Evolutionary conservation across 306 rosid species (phyloP).

Genomic region (Prunus mira): DNA sequence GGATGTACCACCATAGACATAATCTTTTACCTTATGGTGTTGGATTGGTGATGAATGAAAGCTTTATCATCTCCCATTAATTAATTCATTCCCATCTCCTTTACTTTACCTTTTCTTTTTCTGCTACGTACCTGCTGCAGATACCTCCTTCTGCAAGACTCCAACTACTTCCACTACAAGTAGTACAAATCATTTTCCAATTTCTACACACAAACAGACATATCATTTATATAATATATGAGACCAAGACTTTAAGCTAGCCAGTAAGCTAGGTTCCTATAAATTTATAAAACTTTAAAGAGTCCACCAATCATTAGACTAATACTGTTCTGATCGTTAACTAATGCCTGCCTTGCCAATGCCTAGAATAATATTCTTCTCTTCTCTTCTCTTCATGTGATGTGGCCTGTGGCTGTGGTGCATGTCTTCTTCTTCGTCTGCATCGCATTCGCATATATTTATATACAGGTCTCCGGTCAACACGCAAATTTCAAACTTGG

Average conservation of each 20-base stretch:
- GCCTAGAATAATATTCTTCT: not conserved
- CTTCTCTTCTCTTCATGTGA: too few species aligned
- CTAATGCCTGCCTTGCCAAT: not conserved
- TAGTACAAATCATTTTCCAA: not conserved
- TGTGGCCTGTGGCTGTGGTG: slow-evolving; percentile 1
- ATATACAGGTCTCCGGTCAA: slow-evolving; percentile 30
- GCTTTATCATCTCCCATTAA: slow-evolving; percentile 6
- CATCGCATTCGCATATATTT: too few species aligned
- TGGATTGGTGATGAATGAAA: not conserved
- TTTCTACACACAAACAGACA: not conserved
- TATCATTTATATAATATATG: not conserved
- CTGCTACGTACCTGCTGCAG: not conserved
- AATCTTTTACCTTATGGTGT: not conserved
- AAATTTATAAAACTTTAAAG: not conserved
- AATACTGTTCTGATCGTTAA: not conserved
- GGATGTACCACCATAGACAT: not conserved
- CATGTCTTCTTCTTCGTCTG: slow-evolving; percentile 23
- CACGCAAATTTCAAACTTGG: slow-evolving; percentile 25
- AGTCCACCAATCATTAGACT: slow-evolving; percentile 23
- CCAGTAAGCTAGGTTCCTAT: not conserved
- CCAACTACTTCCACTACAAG: not conserved
- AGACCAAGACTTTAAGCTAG: slow-evolving; percentile 1
- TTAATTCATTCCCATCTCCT: not conserved
- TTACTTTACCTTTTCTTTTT: slow-evolving; percentile 2
- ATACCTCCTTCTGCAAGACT: not conserved